Evolutionary conservation across 768 basidiomycete species (phyloP).

Genomic region (Pisolithus orientalis): DNA sequence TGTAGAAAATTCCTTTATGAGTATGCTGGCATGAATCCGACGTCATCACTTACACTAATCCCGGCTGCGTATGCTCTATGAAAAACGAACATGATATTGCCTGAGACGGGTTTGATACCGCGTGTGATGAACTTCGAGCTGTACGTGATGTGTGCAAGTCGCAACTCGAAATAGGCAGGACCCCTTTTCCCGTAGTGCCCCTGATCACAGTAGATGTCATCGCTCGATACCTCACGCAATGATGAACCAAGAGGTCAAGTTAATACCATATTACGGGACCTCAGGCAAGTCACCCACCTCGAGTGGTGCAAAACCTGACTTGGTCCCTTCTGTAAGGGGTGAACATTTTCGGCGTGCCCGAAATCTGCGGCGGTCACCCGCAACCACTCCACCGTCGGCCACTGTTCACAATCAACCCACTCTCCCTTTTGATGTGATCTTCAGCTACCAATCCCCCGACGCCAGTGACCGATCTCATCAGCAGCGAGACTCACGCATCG

Average conservation of each 20-base stretch:
- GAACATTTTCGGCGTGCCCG: constrained; percentile 65
- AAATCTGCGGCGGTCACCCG: constrained; percentile 37
- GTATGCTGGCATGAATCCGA: constrained; percentile 18
- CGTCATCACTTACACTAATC: too few relatives aligned
- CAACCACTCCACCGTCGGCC: constrained; percentile 11
- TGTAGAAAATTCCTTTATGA: constrained; percentile 8
- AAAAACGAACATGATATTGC: constrained; percentile 14
- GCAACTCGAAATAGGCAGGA: too few relatives aligned
- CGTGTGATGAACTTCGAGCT: neutral
- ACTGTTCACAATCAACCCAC: constrained; percentile 36
- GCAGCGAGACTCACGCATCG: constrained; percentile 17
- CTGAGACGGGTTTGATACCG: too few relatives aligned
- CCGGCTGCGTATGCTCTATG: too few relatives aligned
- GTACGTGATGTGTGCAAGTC: neutral
- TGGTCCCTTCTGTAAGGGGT: constrained; percentile 38
- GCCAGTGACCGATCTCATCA: neutral
- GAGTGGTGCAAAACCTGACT: neutral
- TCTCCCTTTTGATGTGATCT: constrained; percentile 39
- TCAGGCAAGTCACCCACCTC: constrained; percentile 17
- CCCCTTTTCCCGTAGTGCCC: too few relatives aligned
- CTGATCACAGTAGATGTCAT: neutral
- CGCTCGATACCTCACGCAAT: neutral
- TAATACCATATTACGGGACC: constrained; percentile 22
- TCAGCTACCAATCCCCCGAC: constrained; percentile 9
- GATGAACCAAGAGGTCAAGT: constrained; percentile 19